Evolutionary conservation across 208 protist genomes (phyloP).

Genomic region (Leishmania martiniquensis): DNA sequence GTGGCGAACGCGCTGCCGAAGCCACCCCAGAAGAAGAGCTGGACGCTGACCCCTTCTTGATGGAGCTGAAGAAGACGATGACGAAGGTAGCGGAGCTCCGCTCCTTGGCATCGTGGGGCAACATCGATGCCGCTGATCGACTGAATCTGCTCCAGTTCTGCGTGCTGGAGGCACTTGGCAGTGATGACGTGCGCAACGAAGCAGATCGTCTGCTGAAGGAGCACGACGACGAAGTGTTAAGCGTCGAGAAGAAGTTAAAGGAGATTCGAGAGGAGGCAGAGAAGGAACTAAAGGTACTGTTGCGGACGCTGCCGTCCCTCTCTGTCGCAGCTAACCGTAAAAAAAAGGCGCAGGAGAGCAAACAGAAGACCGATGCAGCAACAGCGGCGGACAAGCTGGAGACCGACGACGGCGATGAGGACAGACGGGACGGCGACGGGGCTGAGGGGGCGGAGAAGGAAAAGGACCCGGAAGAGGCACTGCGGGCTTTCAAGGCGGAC

Average conservation of each 20-base stretch:
- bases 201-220: slow-evolving; percentile 61
- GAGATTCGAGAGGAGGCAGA: slow-evolving; percentile 81
- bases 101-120: slow-evolving; percentile 77
- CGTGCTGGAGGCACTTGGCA: slow-evolving; percentile 64
- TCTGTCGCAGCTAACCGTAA: slow-evolving; percentile 1
- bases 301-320: slow-evolving; percentile 39
- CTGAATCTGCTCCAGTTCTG: slow-evolving; percentile 81
- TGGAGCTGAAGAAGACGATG: slow-evolving; percentile 68
- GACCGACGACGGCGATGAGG: slow-evolving; percentile 1
- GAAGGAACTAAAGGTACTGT: slow-evolving; percentile 68
- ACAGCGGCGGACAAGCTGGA: not conserved
- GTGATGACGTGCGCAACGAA: slow-evolving; percentile 51
- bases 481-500: slow-evolving; percentile 35
- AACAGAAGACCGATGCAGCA: not conserved
- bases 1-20: slow-evolving; percentile 13
- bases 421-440: slow-evolving; percentile 6
- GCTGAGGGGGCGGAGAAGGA: slow-evolving; percentile 2
- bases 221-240: slow-evolving; percentile 42
- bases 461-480: slow-evolving; percentile 1
- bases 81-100: slow-evolving; percentile 59
- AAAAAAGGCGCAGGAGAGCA: not conserved
- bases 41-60: slow-evolving; percentile 36
- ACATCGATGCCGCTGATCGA: slow-evolving; percentile 74
- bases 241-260: slow-evolving; percentile 57
- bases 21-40: slow-evolving; percentile 17